A percentile compares a stretch with the other conserved stretches of the same genome.
These are phyloP conservation scores for Pseudogymnoascus sp. DNA, from an alignment of 2,329 filamentous ascomycete genomes.

Conservation along the genomic window DNA sequence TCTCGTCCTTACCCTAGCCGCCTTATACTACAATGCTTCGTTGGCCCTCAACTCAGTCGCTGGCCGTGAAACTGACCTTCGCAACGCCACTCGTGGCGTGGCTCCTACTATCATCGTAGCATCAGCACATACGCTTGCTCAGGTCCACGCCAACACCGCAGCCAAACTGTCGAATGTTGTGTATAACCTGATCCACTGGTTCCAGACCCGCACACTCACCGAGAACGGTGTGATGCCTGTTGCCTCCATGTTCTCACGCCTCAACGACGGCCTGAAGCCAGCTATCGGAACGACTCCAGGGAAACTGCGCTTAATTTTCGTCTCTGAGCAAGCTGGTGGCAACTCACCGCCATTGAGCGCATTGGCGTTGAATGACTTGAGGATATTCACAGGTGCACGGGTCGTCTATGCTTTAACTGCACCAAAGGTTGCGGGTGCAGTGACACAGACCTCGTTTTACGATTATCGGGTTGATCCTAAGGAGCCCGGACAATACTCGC, in stretches of 20 bases:
- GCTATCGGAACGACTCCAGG: slow-evolving; percentile 55
- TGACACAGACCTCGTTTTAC: slow-evolving; percentile 80
- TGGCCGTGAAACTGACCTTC: slow-evolving; percentile 62
- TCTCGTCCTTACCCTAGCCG: slow-evolving; percentile 70
- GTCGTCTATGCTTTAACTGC: slow-evolving; percentile 81
- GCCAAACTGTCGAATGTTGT: slow-evolving; percentile 54
- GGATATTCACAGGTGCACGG: slow-evolving; percentile 71
- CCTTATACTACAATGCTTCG: slow-evolving; percentile 77
- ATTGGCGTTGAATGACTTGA: slow-evolving; percentile 67
- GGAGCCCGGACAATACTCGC: slow-evolving; percentile 38
- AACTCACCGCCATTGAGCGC: slow-evolving; percentile 59
- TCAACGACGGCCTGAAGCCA: slow-evolving; percentile 54
- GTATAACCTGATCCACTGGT: slow-evolving; percentile 61
- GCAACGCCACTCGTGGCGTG: slow-evolving; percentile 64
- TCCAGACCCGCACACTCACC: slow-evolving; percentile 62
- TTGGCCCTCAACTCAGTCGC: slow-evolving; percentile 86
- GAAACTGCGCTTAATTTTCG: slow-evolving; percentile 73
- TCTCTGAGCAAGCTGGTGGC: slow-evolving; percentile 64
- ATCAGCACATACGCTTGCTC: slow-evolving; percentile 64
- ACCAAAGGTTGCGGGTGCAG: slow-evolving; percentile 75
- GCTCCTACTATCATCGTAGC: slow-evolving; percentile 78
- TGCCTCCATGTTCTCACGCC: slow-evolving; percentile 53
- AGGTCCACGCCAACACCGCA: slow-evolving; percentile 57
- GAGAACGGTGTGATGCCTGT: slow-evolving; percentile 67
- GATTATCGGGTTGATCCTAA: slow-evolving; percentile 63